A percentile compares a stretch with the other conserved stretches of the same genome.
These are phyloP conservation scores for Cercis canadensis DNA, from an alignment of 306 rosid genomes.

Conservation along the genomic window DNA sequence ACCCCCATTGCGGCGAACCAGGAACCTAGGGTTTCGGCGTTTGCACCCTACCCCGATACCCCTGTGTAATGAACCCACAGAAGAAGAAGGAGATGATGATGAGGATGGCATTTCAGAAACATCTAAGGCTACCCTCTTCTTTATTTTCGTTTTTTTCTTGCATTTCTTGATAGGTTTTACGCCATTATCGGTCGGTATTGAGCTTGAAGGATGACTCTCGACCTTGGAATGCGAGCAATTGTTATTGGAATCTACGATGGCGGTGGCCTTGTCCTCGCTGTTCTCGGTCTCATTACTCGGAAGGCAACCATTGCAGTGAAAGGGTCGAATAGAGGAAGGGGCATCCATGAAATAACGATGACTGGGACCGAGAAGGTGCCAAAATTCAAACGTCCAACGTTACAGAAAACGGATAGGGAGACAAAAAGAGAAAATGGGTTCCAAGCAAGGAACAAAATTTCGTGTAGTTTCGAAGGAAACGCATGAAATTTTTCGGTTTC, in stretches of 20 bases:
- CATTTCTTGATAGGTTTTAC: constrained; percentile 21
- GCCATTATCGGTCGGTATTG: not conserved
- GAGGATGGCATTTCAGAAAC: constrained; percentile 47
- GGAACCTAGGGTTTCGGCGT: constrained; percentile 64
- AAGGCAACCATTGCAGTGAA: not conserved
- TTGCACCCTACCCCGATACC: constrained; percentile 42
- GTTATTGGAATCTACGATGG: constrained; percentile 7
- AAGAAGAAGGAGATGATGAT: constrained; percentile 33
- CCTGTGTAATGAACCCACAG: constrained; percentile 37
- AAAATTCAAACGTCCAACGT: not conserved
- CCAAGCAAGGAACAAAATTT: too few species aligned
- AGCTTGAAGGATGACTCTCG: constrained; percentile 17
- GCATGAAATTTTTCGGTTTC: too few species aligned
- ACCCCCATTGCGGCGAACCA: constrained; percentile 47
- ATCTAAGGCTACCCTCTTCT: constrained; percentile 33
- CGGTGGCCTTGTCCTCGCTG: constrained; percentile 3
- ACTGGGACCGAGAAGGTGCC: not conserved
- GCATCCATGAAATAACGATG: constrained; percentile 33
- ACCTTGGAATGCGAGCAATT: constrained; percentile 31
- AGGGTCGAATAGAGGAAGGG: constrained; percentile 27
- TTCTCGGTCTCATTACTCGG: constrained; percentile 7
- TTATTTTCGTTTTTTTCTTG: constrained; percentile 19
- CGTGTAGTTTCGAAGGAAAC: too few species aligned
- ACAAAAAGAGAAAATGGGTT: not conserved
- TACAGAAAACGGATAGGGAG: not conserved